Percentiles rank a stretch among this genome's conserved stretches.
phyloP scores from a whole-genome alignment of 2,329 filamentous ascomycete genomes.

The Paecilomyces niveus region DNA sequence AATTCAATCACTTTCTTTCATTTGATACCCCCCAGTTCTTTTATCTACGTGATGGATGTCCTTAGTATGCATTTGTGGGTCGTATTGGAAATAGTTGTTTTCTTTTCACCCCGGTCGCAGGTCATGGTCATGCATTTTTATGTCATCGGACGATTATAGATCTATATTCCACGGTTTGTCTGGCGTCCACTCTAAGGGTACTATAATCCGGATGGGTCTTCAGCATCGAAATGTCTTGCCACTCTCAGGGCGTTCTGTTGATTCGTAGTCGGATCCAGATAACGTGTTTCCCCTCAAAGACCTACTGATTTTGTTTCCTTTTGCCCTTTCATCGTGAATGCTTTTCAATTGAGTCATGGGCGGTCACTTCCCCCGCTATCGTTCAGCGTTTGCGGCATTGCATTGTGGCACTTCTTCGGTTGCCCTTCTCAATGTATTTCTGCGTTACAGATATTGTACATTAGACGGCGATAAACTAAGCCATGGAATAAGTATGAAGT shows the following conservation, averaged over 20 bases:
- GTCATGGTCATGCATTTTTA: conserved; percentile 1
- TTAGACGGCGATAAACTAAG: background rate
- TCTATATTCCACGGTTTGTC: background rate
- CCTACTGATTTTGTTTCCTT: background rate
- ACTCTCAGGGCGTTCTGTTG: background rate
- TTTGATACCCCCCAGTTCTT: conserved; percentile 3
- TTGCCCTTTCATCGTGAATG: background rate
- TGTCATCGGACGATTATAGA: background rate
- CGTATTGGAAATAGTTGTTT: background rate
- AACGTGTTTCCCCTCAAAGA: background rate
- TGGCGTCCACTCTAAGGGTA: background rate
- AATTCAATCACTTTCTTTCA: conserved; percentile 4
- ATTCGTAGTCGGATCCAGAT: background rate
- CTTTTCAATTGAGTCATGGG: background rate
- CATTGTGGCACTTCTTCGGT: background rate
- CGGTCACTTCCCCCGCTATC: background rate
- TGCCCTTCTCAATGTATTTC: background rate
- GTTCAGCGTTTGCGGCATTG: background rate
- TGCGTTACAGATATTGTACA: background rate
- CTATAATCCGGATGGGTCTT: background rate
- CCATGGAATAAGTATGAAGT: background rate
- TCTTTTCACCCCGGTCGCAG: background rate
- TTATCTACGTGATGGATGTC: background rate
- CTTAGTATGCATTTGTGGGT: background rate
- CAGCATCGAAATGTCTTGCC: background rate